These are phyloP conservation scores for Dendrobium catenatum DNA, from an alignment of 106 monocot genomes.

Conservation along the genomic window DNA sequence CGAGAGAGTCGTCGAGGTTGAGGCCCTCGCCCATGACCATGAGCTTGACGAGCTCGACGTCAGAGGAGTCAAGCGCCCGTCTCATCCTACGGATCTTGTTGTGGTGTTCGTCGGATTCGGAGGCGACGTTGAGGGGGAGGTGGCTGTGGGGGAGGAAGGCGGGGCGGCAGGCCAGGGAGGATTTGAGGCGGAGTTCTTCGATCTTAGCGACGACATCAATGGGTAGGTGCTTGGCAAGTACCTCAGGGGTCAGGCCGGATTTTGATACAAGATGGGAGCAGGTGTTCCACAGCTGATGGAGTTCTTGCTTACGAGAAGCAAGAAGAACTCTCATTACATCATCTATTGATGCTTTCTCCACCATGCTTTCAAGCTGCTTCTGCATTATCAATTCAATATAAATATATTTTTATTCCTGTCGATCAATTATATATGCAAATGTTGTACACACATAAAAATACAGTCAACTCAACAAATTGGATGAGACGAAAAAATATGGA, in stretches of 20 bases:
- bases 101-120: conserved; percentile 61
- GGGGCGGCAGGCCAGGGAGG: conserved; percentile 36
- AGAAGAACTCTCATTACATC: conserved; percentile 96
- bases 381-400: conserved; percentile 14
- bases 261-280: conserved; percentile 93
- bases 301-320: conserved; percentile 84
- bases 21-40: conserved; percentile 98
- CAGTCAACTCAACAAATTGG: too few relatives aligned
- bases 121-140: conserved; percentile 7
- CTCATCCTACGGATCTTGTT: conserved; percentile 30
- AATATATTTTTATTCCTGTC: background rate
- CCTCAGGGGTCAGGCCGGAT: conserved; percentile 88
- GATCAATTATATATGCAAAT: too few relatives aligned
- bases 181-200: conserved; percentile 80
- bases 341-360: conserved; percentile 88
- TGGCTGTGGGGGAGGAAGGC: background rate
- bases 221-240: conserved; percentile 92
- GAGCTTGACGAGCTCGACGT: conserved; percentile 90
- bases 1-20: conserved; percentile 86
- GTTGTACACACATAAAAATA: too few relatives aligned
- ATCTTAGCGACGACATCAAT: conserved; percentile 78
- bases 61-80: conserved; percentile 75
- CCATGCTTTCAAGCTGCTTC: conserved; percentile 84
- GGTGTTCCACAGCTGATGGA: conserved; percentile 84
- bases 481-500: too few relatives aligned